Percentiles rank a stretch among this genome's conserved stretches.
Conservation (phyloP, 1,284 basidiomycete genomes). For the Irpex lacteus region DNA sequence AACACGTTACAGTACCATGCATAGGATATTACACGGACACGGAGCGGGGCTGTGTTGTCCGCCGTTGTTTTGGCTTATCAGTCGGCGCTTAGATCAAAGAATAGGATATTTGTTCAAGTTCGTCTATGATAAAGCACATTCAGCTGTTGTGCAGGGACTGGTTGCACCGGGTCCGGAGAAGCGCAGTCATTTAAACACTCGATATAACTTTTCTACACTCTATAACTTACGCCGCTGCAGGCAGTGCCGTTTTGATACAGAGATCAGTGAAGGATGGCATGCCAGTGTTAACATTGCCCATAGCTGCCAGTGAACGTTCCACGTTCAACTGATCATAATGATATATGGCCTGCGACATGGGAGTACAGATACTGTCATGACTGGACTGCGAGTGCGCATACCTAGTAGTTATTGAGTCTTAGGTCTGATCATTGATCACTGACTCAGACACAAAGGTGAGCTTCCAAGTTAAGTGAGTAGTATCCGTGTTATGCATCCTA, state of each 20-base stretch:
- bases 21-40: too few species aligned
- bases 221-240: background rate
- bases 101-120: background rate
- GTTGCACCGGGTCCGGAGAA: background rate
- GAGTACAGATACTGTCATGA: too few species aligned
- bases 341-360: too few species aligned
- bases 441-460: too few species aligned
- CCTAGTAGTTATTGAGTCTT: too few species aligned
- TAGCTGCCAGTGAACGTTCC: background rate
- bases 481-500: too few species aligned
- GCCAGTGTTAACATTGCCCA: background rate
- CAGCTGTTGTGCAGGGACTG: background rate
- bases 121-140: background rate
- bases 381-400: too few species aligned
- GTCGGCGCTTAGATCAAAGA: background rate
- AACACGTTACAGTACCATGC: background rate
- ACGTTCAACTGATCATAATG: too few species aligned
- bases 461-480: too few species aligned
- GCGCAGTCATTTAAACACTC: too few species aligned
- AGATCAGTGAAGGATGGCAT: background rate
- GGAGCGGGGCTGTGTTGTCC: background rate
- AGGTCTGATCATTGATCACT: too few species aligned
- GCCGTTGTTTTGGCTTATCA: background rate
- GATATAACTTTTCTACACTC: background rate
- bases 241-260: background rate